phyloP scores from a whole-genome alignment of 257 asterid genomes.

The Solanum tarapatanum region DNA sequence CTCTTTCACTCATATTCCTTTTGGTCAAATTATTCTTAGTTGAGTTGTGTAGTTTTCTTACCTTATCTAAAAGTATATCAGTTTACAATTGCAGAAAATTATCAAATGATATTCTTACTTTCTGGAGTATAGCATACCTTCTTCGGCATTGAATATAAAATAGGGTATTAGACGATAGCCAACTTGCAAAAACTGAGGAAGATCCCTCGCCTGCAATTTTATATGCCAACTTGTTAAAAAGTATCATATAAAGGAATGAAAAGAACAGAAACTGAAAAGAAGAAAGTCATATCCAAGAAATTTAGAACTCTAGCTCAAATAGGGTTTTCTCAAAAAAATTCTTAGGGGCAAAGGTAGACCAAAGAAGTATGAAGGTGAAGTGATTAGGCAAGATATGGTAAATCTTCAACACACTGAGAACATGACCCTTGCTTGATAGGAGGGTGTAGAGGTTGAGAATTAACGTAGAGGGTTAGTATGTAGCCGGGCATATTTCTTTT shows the following conservation, averaged over 20 bases:
- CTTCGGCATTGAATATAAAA: conserved; percentile 80
- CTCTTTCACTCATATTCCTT: background rate
- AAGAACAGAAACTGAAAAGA: background rate
- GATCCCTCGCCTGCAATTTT: conserved; percentile 86
- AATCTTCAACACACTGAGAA: background rate
- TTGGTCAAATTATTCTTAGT: background rate
- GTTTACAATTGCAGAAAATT: background rate
- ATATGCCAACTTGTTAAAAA: background rate
- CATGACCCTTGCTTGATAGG: background rate
- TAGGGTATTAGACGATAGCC: conserved; percentile 79
- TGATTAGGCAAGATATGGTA: background rate
- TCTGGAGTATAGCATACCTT: conserved; percentile 35
- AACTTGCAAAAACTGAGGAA: conserved; percentile 72
- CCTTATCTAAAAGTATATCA: background rate
- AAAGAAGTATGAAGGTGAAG: background rate
- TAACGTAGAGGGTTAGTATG: no score
- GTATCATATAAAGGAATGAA: background rate
- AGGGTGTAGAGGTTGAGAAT: no score
- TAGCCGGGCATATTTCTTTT: no score
- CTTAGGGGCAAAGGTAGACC: background rate
- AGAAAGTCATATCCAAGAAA: background rate
- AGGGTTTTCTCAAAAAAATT: background rate
- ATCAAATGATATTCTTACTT: background rate
- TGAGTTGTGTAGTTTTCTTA: background rate
- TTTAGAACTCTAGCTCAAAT: background rate